These are phyloP conservation scores for Penicillium alfredii DNA, from an alignment of 495 filamentous ascomycete genomes.

Conservation along the genomic window DNA sequence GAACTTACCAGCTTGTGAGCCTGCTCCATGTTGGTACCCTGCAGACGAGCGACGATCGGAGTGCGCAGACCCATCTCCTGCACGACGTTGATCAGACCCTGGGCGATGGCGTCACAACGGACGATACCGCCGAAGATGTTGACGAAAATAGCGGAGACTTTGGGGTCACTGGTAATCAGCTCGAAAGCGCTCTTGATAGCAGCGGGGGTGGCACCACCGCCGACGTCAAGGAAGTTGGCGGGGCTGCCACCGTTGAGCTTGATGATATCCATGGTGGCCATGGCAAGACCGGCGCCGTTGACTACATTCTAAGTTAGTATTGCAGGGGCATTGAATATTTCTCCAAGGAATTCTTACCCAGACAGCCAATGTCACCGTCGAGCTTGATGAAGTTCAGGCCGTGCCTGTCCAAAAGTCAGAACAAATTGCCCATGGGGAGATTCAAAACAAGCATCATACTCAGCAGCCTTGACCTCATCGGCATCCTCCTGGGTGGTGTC, in stretches of 20 bases:
- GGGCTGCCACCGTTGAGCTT: slow-evolving; percentile 96
- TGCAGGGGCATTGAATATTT: background rate
- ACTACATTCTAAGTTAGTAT: slow-evolving; percentile 44
- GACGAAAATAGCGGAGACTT: slow-evolving; percentile 98
- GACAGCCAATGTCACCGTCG: slow-evolving; percentile 96
- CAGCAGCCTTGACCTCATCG: slow-evolving; percentile 93
- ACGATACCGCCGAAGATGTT: slow-evolving; percentile 99
- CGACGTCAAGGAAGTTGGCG: slow-evolving; percentile 98
- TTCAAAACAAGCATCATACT: no score
- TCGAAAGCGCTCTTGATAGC: slow-evolving; percentile 97
- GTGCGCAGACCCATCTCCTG: slow-evolving; percentile 90
- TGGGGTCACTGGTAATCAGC: slow-evolving; percentile 95
- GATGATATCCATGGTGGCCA: slow-evolving; percentile 99
- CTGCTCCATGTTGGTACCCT: slow-evolving; percentile 97
- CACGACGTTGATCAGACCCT: slow-evolving; percentile 90
- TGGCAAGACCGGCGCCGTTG: slow-evolving; percentile 97
- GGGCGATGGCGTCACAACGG: slow-evolving; percentile 93
- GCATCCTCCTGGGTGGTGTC: slow-evolving; percentile 93
- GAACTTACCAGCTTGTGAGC: slow-evolving; percentile 72
- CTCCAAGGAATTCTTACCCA: slow-evolving; percentile 41
- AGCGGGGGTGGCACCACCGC: slow-evolving; percentile 91
- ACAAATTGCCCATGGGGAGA: slow-evolving; percentile 26
- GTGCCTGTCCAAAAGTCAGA: slow-evolving; percentile 34
- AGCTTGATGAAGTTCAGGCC: slow-evolving; percentile 99
- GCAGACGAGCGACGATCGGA: slow-evolving; percentile 91